Evolutionary conservation across 169 alveolate species (phyloP), one percentile per base, ranked within the genome.

Genomic region (Plasmodium sp.): DNA sequence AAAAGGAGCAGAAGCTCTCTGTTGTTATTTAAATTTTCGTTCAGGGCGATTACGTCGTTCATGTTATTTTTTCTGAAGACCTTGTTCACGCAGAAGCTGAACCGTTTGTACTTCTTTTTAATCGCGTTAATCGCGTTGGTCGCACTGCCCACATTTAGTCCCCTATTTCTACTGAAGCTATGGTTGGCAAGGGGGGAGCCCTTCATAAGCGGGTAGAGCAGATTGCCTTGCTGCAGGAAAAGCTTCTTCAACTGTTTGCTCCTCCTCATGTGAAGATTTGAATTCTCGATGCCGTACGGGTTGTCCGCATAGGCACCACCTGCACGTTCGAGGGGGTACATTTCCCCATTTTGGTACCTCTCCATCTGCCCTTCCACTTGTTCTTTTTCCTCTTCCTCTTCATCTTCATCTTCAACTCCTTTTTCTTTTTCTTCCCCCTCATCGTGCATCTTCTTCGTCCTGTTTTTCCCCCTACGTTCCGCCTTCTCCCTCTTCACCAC

Each of bases 11-110:
- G 27, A 41, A 90, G 72, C 6, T 90, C 91, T 54, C 48, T 90
- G 75, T 90, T 90, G 41, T 90, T 90, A 79, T 90, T 80, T 27
- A 90, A 27, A 72, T 90, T 90, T 39, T 90, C 94, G 72, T 90
- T 90, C 58, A 90, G 80, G 16, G 91, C 73, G 51, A 90, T 90
- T 16, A 90, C 80, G 67, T 90, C 94, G 62, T 80, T 79, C 48
- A 90, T 90, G 51, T 81, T 79, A n/a, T 80, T 41, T 80, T 67
- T 90, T 22, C 82, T 90, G 48, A 90, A 90, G 12, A 90, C 83
- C 54, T 80, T 90, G 80, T 90, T 79, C 22, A 90, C 27, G 80
- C 94, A 90, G 45, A 90, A 90, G 36, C 84, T 43, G 45, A 90
- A 90, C 16, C 58, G 80, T 71, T 90, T 90, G 48, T 90, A 90